A percentile compares a stretch with the other conserved stretches of the same genome.
Evolutionary conservation across 441 rosid species (phyloP).

Genomic region (Syzygium malaccense): DNA sequence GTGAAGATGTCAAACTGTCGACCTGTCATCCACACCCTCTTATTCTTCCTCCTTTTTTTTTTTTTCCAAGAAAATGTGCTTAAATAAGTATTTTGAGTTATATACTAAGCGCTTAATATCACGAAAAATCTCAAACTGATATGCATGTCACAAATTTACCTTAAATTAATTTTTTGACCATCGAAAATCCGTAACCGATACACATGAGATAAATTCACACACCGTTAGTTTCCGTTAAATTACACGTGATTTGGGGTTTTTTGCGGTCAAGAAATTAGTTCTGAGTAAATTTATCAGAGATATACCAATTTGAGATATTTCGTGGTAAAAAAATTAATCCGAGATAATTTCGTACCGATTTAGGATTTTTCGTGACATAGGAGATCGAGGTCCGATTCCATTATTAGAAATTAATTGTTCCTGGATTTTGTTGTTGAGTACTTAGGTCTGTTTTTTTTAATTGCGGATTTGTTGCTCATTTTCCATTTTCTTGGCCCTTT

Average conservation of each 20-base stretch:
- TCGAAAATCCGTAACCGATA: no score
- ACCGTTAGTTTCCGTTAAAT: no score
- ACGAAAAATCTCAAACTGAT: no score
- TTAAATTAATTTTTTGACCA: no score
- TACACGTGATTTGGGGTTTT: fast-evolving
- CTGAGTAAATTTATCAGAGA: fast-evolving
- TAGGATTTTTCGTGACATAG: no score
- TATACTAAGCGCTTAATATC: no score
- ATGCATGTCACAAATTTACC: fast-evolving
- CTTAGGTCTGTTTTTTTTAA: not conserved
- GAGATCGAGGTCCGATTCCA: no score
- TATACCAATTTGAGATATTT: no score
- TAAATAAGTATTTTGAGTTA: not conserved
- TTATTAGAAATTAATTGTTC: not conserved
- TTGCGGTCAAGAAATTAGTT: fast-evolving
- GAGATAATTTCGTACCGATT: no score
- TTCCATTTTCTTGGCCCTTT: no score
- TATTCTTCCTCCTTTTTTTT: fast-evolving
- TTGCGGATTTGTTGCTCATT: not conserved
- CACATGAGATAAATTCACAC: no score
- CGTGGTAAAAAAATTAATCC: no score
- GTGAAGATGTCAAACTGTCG: not conserved
- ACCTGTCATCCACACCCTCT: not conserved
- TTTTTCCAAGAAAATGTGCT: not conserved
- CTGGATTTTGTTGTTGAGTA: not conserved